Conservation (phyloP, 2,329 filamentous ascomycete species). For the Domatiomyces catenatus region DNA sequence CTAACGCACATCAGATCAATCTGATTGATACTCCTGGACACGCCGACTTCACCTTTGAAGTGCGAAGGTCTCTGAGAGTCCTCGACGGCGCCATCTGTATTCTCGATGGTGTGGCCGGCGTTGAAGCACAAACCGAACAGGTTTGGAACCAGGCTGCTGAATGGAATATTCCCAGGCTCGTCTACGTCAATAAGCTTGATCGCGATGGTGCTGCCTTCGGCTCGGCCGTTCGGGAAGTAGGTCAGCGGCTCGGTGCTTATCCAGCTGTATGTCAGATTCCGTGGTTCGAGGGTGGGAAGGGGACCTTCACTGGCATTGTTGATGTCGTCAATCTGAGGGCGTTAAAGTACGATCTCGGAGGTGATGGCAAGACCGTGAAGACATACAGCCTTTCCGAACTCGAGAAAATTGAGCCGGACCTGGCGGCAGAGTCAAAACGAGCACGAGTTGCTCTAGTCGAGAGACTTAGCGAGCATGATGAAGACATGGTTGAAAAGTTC, state of each 20-base stretch:
- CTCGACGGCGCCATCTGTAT: slow-evolving; percentile 87
- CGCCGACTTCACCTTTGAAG: slow-evolving; percentile 94
- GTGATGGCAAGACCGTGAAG: slow-evolving; percentile 48
- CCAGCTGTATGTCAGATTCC: slow-evolving; percentile 89
- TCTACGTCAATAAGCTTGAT: slow-evolving; percentile 76
- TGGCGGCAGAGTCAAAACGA: slow-evolving; percentile 53
- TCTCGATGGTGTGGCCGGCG: slow-evolving; percentile 78
- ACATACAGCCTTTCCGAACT: slow-evolving; percentile 42
- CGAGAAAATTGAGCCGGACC: slow-evolving; percentile 30
- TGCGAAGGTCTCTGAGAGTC: slow-evolving; percentile 74
- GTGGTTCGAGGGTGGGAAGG: slow-evolving; percentile 65
- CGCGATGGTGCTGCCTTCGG: slow-evolving; percentile 70
- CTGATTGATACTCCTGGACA: slow-evolving; percentile 94
- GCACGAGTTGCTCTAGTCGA: slow-evolving; percentile 70
- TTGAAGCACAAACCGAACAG: slow-evolving; percentile 92
- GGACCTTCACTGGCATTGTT: slow-evolving; percentile 65
- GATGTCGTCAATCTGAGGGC: slow-evolving; percentile 65
- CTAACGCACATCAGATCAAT: slow-evolving; percentile 54
- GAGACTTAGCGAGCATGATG: slow-evolving; percentile 74
- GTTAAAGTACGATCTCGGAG: slow-evolving; percentile 54
- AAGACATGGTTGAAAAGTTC: slow-evolving; percentile 69
- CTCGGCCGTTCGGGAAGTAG: slow-evolving; percentile 72
- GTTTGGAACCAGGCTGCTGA: slow-evolving; percentile 85
- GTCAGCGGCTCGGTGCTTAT: slow-evolving; percentile 62
- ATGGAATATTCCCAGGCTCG: slow-evolving; percentile 67